phyloP scores from a whole-genome alignment of 352 stramenopile genomes.

The Plasmopara viticola region DNA sequence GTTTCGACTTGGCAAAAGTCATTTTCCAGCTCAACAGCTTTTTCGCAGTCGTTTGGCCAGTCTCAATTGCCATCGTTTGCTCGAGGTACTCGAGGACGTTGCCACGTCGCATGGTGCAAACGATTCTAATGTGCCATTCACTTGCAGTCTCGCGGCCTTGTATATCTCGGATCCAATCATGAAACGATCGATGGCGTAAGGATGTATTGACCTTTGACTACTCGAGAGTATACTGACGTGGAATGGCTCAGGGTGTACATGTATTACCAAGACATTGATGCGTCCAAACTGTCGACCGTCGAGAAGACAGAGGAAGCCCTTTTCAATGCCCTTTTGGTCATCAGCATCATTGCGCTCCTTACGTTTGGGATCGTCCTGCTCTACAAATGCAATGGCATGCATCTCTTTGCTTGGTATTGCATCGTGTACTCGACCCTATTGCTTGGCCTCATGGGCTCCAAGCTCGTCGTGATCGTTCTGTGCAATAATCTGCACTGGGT shows the following conservation, averaged over 20 bases:
- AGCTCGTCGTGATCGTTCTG: conserved; percentile 66
- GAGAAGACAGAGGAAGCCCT: conserved; percentile 55
- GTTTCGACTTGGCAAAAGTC: conserved; percentile 24
- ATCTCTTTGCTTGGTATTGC: conserved; percentile 67
- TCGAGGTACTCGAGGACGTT: conserved; percentile 30
- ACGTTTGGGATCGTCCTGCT: conserved; percentile 78
- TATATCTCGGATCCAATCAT: conserved; percentile 40
- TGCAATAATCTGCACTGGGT: conserved; percentile 39
- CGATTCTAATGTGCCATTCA: not conserved
- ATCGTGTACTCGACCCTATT: conserved; percentile 66
- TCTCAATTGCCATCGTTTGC: conserved; percentile 65
- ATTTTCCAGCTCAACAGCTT: conserved; percentile 73
- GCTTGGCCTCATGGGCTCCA: conserved; percentile 62
- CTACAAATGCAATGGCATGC: conserved; percentile 82
- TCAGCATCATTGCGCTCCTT: conserved; percentile 67
- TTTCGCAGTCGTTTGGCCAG: conserved; percentile 66
- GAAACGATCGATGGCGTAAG: conserved; percentile 51
- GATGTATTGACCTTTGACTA: not conserved
- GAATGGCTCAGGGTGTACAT: conserved; percentile 48
- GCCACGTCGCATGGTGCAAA: not conserved
- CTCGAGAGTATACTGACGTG: not conserved
- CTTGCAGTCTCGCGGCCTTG: conserved; percentile 41
- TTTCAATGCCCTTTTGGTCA: conserved; percentile 74
- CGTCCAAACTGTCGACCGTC: conserved; percentile 27
- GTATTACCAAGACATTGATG: conserved; percentile 73